Conservation (phyloP, 2,329 filamentous ascomycete species). For the Raffaelea ambrosiae region DNA sequence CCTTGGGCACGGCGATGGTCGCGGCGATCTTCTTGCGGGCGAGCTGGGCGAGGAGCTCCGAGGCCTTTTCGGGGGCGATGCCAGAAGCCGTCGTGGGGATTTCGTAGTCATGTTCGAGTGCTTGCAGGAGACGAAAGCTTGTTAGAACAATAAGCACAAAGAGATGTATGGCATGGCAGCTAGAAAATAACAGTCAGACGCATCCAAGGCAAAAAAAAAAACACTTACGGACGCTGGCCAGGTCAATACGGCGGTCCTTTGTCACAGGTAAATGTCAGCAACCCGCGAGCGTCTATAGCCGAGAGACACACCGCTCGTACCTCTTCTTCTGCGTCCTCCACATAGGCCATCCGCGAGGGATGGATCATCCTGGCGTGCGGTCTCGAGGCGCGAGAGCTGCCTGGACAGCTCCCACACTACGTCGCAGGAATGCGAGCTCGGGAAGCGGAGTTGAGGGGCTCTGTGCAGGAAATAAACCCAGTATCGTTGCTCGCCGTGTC, state of each 20-base stretch:
- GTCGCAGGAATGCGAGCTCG: not conserved
- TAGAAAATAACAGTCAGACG: no score
- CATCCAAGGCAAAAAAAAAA: not conserved
- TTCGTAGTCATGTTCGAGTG: conserved; percentile 74
- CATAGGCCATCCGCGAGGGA: conserved; percentile 84
- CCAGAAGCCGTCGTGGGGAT: conserved; percentile 58
- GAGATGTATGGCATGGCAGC: no score
- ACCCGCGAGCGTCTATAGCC: no score
- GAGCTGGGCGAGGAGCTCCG: conserved; percentile 79
- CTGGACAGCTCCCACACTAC: not conserved
- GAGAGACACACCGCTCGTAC: conserved; percentile 43
- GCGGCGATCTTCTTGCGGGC: conserved; percentile 84
- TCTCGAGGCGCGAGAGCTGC: not conserved
- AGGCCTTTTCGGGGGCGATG: conserved; percentile 71
- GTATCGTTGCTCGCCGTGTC: no score
- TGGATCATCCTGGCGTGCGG: conserved; percentile 53
- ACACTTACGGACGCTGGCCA: conserved; percentile 38
- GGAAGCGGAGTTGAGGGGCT: no score
- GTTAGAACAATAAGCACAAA: not conserved
- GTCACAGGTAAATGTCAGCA: not conserved
- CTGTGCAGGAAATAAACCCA: no score
- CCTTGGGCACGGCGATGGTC: conserved; percentile 81
- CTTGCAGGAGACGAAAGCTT: conserved; percentile 7
- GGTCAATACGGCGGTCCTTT: conserved; percentile 18
- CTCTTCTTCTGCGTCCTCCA: conserved; percentile 70